Evolutionary conservation across 495 filamentous ascomycete genomes (phyloP).

Genomic region (Thozetella sp.): DNA sequence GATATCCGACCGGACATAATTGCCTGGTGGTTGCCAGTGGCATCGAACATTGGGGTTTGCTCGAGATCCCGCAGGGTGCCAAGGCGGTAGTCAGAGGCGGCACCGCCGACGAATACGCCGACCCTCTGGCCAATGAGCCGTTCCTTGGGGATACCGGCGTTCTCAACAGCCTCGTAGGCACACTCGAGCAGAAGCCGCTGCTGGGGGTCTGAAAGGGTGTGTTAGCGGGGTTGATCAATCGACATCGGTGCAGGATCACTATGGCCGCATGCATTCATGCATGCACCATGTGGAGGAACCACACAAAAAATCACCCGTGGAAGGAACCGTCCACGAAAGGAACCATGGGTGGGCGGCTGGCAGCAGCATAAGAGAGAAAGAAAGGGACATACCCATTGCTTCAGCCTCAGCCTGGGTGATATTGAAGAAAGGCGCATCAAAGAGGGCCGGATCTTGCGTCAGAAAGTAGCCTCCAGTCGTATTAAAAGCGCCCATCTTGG

Average conservation of each 20-base stretch:
- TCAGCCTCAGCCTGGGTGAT: slow-evolving; percentile 50
- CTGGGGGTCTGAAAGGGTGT: not conserved
- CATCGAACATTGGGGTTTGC: slow-evolving; percentile 25
- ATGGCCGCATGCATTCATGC: too few relatives aligned
- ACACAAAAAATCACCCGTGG: too few relatives aligned
- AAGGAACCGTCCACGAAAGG: too few relatives aligned
- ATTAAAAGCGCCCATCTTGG: slow-evolving; percentile 39
- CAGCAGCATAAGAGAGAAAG: too few relatives aligned
- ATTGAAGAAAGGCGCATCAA: slow-evolving; percentile 54
- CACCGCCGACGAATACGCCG: slow-evolving; percentile 29
- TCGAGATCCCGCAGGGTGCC: slow-evolving; percentile 21
- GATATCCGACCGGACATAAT: slow-evolving; percentile 54
- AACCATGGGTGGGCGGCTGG: too few relatives aligned
- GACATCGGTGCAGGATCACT: too few relatives aligned
- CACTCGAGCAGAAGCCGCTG: slow-evolving; percentile 51
- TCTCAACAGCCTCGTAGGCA: slow-evolving; percentile 36
- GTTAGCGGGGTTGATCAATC: not conserved
- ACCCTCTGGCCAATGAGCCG: slow-evolving; percentile 31
- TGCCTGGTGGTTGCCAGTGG: slow-evolving; percentile 35
- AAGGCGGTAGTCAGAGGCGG: slow-evolving; percentile 22
- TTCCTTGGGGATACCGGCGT: slow-evolving; percentile 35
- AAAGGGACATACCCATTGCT: slow-evolving; percentile 36
- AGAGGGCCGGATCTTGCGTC: slow-evolving; percentile 45
- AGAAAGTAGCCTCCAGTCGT: slow-evolving; percentile 57
- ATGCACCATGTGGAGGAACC: too few relatives aligned